Percentiles rank a stretch among this genome's conserved stretches.
phyloP scores from a whole-genome alignment of 2,329 filamentous ascomycete genomes.

The Ophiostoma perfectum region DNA sequence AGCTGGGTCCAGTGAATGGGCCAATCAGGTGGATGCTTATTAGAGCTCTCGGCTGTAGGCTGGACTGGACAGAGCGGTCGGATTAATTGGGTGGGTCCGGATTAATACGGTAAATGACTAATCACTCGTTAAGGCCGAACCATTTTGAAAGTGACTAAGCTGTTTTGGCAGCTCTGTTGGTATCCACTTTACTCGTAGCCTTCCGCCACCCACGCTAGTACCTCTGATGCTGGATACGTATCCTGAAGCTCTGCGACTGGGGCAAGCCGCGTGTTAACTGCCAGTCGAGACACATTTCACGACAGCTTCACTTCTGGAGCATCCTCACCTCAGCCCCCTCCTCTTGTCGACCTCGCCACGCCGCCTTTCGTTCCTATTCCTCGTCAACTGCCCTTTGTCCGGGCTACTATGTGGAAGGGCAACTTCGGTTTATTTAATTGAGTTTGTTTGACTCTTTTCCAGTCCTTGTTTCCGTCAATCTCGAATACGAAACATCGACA shows the following conservation, averaged over 20 bases:
- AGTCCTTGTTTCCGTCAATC: background rate
- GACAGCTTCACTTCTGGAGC: conserved; percentile 15
- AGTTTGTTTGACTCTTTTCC: background rate
- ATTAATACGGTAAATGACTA: conserved; percentile 6
- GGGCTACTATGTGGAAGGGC: conserved; percentile 7
- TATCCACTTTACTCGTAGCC: conserved; percentile 10
- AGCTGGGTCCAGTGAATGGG: conserved; percentile 7
- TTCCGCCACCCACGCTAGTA: conserved; percentile 12
- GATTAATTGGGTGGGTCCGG: conserved; percentile 14
- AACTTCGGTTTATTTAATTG: background rate
- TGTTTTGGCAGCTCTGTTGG: background rate
- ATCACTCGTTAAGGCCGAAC: background rate
- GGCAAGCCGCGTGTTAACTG: conserved; percentile 22
- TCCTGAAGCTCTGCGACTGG: conserved; percentile 20
- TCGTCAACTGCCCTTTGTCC: conserved; percentile 5
- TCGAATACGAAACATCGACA: background rate
- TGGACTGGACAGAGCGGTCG: background rate
- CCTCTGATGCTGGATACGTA: conserved; percentile 24
- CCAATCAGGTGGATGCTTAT: conserved; percentile 21
- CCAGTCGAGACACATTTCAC: conserved; percentile 24
- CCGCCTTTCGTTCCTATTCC: background rate
- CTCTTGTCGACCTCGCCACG: background rate
- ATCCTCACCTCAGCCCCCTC: background rate
- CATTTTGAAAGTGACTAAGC: background rate
- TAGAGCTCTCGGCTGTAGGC: conserved; percentile 11